A percentile compares a stretch with the other conserved stretches of the same genome.
These are phyloP conservation scores for Corrigiola litoralis DNA, from an alignment of 179 eudicot genomes.

Conservation along the genomic window DNA sequence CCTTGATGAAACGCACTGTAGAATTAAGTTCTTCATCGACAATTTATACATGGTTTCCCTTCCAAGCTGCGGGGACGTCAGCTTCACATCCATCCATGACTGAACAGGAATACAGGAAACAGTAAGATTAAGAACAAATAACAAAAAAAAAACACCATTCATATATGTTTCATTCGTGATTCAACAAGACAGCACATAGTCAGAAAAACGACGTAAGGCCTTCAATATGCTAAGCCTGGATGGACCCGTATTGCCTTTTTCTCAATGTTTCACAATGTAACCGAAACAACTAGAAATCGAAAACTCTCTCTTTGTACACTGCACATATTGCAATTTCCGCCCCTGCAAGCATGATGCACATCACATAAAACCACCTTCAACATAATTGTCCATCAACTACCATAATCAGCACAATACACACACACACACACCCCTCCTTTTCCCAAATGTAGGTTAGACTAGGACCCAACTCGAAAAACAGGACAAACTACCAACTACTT, in stretches of 20 bases:
- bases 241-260: no score
- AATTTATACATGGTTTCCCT: slow-evolving; percentile 84
- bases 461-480: background rate
- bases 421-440: background rate
- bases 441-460: background rate
- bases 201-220: no score
- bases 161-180: no score
- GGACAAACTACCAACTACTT: background rate
- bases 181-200: background rate
- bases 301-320: background rate
- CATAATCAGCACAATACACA: no score
- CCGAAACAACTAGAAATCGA: background rate
- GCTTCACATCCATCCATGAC: slow-evolving; percentile 91
- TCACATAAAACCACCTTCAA: background rate
- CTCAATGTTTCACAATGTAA: no score
- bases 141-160: background rate
- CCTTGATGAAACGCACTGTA: slow-evolving; percentile 79
- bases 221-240: no score
- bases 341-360: no score
- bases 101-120: slow-evolving; percentile 24
- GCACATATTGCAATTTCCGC: no score
- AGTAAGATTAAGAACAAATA: background rate
- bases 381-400: background rate
- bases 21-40: slow-evolving; percentile 54
- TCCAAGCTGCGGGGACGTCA: slow-evolving; percentile 93